Base-by-base conservation (phyloP, 1,284 basidiomycete species). In the Trichosporon coremiiforme region DNA sequence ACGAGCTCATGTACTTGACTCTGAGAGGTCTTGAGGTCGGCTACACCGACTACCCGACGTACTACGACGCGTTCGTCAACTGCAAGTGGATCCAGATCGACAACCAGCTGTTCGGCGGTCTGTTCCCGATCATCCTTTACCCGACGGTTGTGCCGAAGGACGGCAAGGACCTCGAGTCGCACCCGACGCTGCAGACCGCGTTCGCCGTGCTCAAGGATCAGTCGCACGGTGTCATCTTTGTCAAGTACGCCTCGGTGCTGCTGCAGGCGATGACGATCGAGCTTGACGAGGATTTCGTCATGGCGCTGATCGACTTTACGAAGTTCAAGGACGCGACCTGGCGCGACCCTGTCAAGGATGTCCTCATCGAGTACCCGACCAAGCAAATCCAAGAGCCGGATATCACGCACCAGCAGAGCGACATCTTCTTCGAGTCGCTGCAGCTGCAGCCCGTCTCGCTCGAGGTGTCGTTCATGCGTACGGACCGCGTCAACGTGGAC, bases 401-500 rank as follows among this genome's bases (percentile, higher is more conserved):
- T 57, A 85, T 86, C 6, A 85, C 85, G 8, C 36, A 57, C 2
- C 85, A 85, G 8, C 85, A 85, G 10, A 88, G 89, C 79, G 91
- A 95, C 74, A 84, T 98, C 68, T 99, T 99, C 85, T 98, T 99
- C 79, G 96, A 99, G 84, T 90, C 95, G 13, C 87, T 99, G n/a
- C 95, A 98, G 76, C 86, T 99, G 63, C 97, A 99, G 78, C 97
- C 97, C 3, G 91, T 99, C 77, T 90, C 91, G 74, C 86, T 99
- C 9, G 91, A 94, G 4, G 83, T 99, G 17, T 99, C 97, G 0
- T 99, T 99, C 85, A 97, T 98, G 92, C 89, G 95, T 13, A 97
- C 95, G 0, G 95, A 98, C 76, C 87, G 94, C 47, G 90, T 96
- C 66, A 97, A 92, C 80, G 91, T 91, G 64, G 94, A 95, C 78